Conservation (phyloP, 192 early-diverging fungal genomes). For the Coemansia asiatica region DNA sequence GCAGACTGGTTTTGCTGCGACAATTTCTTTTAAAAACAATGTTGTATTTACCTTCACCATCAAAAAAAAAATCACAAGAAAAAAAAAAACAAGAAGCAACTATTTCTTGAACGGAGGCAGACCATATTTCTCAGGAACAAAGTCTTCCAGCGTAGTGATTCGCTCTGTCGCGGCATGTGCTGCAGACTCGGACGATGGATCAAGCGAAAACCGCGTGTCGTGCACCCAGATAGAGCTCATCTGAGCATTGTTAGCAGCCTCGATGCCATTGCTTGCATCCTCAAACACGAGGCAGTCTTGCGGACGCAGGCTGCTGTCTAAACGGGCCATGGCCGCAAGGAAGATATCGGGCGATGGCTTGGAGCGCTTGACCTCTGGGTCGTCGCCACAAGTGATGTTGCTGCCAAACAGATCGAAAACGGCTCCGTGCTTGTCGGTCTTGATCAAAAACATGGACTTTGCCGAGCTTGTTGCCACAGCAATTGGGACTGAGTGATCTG, state of each 20-base stretch:
- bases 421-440: slow-evolving; percentile 63
- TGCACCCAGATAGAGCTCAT: slow-evolving; percentile 92
- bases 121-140: slow-evolving; percentile 66
- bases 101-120: slow-evolving; percentile 56
- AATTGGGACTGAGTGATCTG: slow-evolving; percentile 73
- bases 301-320: slow-evolving; percentile 54
- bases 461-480: slow-evolving; percentile 80
- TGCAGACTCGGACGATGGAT: slow-evolving; percentile 35
- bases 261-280: slow-evolving; percentile 79
- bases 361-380: slow-evolving; percentile 69
- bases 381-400: slow-evolving; percentile 84
- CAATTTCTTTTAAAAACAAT: too few species aligned
- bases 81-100: background rate
- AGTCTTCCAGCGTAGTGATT: slow-evolving; percentile 63
- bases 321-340: slow-evolving; percentile 63
- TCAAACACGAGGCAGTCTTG: slow-evolving; percentile 89
- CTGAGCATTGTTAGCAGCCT: slow-evolving; percentile 76
- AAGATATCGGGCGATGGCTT: slow-evolving; percentile 96
- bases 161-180: slow-evolving; percentile 60
- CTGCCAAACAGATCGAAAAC: slow-evolving; percentile 78
- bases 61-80: background rate
- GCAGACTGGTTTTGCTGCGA: too few species aligned
- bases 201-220: slow-evolving; percentile 63
- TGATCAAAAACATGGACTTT: slow-evolving; percentile 71
- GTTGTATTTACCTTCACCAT: too few species aligned